Conservation (phyloP, 2,329 filamentous ascomycete genomes). For the Trichoderma sp. region DNA sequence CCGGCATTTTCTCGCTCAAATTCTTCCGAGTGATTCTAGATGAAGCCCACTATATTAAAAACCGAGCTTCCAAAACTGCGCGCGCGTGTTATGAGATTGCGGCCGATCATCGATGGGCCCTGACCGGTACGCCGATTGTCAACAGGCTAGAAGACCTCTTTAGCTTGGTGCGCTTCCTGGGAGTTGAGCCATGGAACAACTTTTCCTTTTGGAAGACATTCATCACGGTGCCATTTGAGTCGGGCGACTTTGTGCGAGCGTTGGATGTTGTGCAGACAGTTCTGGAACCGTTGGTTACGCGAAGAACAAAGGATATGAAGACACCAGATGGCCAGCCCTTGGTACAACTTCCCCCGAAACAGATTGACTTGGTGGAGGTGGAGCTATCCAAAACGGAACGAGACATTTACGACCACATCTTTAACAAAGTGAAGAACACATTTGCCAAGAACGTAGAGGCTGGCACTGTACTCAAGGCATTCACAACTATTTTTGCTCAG, state of each 20-base stretch:
- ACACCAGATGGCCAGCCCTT: constrained; percentile 76
- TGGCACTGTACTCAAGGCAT: constrained; percentile 91
- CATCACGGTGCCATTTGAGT: constrained; percentile 96
- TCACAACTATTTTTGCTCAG: constrained; percentile 95
- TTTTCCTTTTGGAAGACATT: constrained; percentile 99
- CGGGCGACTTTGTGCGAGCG: constrained; percentile 88
- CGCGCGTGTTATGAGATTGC: constrained; percentile 90
- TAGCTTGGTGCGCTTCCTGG: constrained; percentile 86
- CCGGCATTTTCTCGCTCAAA: constrained; percentile 84
- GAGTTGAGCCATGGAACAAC: constrained; percentile 97
- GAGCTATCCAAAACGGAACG: constrained; percentile 82
- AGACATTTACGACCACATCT: constrained; percentile 92
- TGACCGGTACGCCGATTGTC: constrained; percentile 95
- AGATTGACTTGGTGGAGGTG: constrained; percentile 82
- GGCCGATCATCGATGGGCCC: constrained; percentile 84
- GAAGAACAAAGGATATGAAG: constrained; percentile 97
- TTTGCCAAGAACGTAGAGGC: constrained; percentile 87
- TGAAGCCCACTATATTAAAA: constrained; percentile 93
- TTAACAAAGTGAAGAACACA: constrained; percentile 75
- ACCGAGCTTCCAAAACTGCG: constrained; percentile 85
- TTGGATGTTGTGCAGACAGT: constrained; percentile 97
- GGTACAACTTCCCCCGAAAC: constrained; percentile 79
- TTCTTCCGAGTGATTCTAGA: constrained; percentile 96
- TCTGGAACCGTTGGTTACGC: constrained; percentile 89
- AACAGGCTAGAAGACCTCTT: constrained; percentile 95